Evolutionary conservation across 805 yeast genomes (phyloP), one percentile per base, ranked within the genome.

Genomic region (Priceomyces castillae): DNA sequence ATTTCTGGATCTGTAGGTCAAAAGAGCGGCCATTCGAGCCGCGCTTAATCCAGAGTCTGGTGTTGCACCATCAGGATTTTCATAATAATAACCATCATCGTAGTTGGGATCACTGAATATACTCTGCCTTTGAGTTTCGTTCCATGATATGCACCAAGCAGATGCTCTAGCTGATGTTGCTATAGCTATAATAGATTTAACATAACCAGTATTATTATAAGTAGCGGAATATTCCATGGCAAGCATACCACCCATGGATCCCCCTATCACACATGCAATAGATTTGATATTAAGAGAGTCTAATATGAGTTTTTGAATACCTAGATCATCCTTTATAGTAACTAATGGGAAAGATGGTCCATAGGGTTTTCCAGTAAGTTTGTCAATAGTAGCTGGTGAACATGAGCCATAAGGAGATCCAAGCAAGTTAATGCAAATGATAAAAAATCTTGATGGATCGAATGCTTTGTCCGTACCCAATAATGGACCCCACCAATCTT

Each of bases 121-220:
- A 49, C 96, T 82, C 62, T 94, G 99, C 54, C 99, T 78, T 66
- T 94, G 99, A 1, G 99, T 95, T 60, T 94, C 99, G 42, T 95
- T 92, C 99, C 99, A 94, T 3, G 96, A 87, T 33, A 94, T 94
- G 52, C 98, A 94, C 99, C 99, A 94, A 0, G 99, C 99, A 2
- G 95, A 85, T 35, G 90, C 95, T 57, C 95, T 75, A 0, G 98
- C 97, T 19, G 95, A 82, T 0, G 98, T 92, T 1, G 99, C 99
- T 42, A 92, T 67, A 0, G 97, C 92, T 11, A 92, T 82, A 17
- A 86, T 71, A 34, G 77, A 71, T 46, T 76, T 76, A 26, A 94
- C 95, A 58, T 79, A 94, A 2, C 73, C 76, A 1, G 71, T 61
- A 3, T 84, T 84, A 43, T 80, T 82, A 59, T 78, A 88, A 2